These are phyloP conservation scores for Claviceps quebecensis DNA, from an alignment of 2,329 filamentous ascomycete genomes.

Conservation along the genomic window DNA sequence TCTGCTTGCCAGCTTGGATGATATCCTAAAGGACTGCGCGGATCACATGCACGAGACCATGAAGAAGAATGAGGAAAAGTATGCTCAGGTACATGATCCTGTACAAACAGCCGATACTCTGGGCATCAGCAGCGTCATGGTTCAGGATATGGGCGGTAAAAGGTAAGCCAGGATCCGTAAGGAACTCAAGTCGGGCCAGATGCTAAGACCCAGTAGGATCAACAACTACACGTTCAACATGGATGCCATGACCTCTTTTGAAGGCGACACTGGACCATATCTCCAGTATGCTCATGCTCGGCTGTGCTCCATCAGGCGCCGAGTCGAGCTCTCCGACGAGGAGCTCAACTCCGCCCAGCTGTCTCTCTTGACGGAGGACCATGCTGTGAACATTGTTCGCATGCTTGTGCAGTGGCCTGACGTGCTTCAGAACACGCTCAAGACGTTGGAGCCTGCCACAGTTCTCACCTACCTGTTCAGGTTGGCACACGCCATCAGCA, in stretches of 20 bases:
- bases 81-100: conserved; percentile 75
- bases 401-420: conserved; percentile 76
- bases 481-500: conserved; percentile 70
- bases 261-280: conserved; percentile 75
- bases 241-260: conserved; percentile 69
- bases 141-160: conserved; percentile 96
- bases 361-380: conserved; percentile 53
- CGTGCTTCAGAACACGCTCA: conserved; percentile 68
- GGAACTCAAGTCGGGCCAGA: not conserved
- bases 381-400: conserved; percentile 60
- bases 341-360: conserved; percentile 52
- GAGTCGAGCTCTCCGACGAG: conserved; percentile 36
- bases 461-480: conserved; percentile 57
- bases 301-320: conserved; percentile 49
- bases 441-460: conserved; percentile 61
- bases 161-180: conserved; percentile 35
- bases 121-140: conserved; percentile 92
- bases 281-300: conserved; percentile 73
- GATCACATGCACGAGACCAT: conserved; percentile 98
- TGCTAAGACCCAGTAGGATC: conserved; percentile 23
- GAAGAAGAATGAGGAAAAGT: conserved; percentile 81
- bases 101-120: conserved; percentile 71
- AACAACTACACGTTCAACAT: conserved; percentile 64
- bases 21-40: conserved; percentile 45
- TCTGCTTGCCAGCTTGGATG: conserved; percentile 5